phyloP scores from a whole-genome alignment of 2,329 filamentous ascomycete species.

The Hypoxylon sp. region DNA sequence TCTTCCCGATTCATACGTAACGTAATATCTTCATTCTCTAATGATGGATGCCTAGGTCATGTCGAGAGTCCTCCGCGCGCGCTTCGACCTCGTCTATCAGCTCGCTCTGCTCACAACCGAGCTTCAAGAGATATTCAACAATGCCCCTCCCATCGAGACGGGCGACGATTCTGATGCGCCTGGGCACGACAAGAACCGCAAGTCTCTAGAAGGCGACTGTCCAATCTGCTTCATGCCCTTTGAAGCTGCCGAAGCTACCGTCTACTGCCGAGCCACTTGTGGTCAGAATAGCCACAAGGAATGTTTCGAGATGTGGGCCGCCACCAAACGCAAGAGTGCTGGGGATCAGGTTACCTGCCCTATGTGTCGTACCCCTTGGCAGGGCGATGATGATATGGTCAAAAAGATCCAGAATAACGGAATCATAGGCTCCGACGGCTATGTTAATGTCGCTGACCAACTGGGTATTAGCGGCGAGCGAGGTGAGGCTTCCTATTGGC shows the following conservation, averaged over 20 bases:
- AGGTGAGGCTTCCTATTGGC: conserved; percentile 57
- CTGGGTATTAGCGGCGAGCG: conserved; percentile 69
- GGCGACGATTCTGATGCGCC: conserved; percentile 46
- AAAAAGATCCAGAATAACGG: conserved; percentile 62
- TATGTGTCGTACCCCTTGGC: conserved; percentile 72
- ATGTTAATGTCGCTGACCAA: conserved; percentile 73
- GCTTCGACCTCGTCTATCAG: conserved; percentile 71
- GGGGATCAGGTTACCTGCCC: conserved; percentile 68
- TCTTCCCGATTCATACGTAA: conserved; percentile 3
- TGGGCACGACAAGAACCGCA: conserved; percentile 59
- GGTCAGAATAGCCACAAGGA: conserved; percentile 69
- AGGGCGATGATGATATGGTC: conserved; percentile 61
- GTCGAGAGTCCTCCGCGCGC: conserved; percentile 71
- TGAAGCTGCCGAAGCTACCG: conserved; percentile 57
- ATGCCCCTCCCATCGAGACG: conserved; percentile 66
- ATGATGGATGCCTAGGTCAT: conserved; percentile 61
- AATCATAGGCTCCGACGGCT: conserved; percentile 65
- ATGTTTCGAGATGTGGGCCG: conserved; percentile 70
- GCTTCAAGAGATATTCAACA: conserved; percentile 70
- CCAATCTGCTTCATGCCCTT: conserved; percentile 71
- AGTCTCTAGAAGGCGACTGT: conserved; percentile 67
- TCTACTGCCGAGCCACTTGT: conserved; percentile 68
- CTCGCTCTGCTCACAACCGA: conserved; percentile 72
- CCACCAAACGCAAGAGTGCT: conserved; percentile 59
- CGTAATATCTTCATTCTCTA: neutral